phyloP scores from a whole-genome alignment of 495 filamentous ascomycete genomes.

The Annulohypoxylon nitens region DNA sequence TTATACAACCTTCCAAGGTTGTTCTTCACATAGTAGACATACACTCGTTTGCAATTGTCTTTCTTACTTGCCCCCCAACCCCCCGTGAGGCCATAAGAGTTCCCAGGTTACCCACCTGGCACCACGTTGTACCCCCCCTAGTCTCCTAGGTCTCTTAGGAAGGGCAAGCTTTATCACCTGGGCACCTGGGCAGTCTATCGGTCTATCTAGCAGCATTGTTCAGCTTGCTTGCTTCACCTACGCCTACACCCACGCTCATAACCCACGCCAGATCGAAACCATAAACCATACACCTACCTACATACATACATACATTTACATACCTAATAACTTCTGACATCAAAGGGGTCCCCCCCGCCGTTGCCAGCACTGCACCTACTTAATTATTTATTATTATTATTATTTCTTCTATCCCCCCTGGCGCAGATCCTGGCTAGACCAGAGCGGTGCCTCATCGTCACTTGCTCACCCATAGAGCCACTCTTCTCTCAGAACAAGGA shows the following conservation, averaged over 20 bases:
- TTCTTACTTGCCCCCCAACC: slow-evolving; percentile 9
- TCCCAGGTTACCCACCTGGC: slow-evolving; percentile 35
- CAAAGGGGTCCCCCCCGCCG: slow-evolving; percentile 37
- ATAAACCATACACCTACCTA: not conserved
- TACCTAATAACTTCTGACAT: slow-evolving; percentile 40
- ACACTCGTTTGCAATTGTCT: slow-evolving; percentile 44
- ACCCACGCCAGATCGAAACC: not conserved
- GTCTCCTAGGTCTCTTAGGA: slow-evolving; percentile 4
- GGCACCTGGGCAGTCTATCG: not conserved
- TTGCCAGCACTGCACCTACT: slow-evolving; percentile 27
- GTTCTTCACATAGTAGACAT: slow-evolving; percentile 16
- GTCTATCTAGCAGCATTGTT: slow-evolving; percentile 6
- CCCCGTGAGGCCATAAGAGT: slow-evolving; percentile 33
- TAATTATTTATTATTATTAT: not conserved
- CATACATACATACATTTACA: no score
- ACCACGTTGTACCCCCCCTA: slow-evolving; percentile 36
- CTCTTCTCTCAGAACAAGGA: slow-evolving; percentile 15
- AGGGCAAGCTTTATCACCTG: slow-evolving; percentile 1
- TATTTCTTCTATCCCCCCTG: slow-evolving; percentile 27
- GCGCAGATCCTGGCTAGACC: slow-evolving; percentile 48
- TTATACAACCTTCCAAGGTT: slow-evolving; percentile 17
- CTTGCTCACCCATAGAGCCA: slow-evolving; percentile 17
- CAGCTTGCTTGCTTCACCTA: slow-evolving; percentile 8
- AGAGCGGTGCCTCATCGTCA: slow-evolving; percentile 32
- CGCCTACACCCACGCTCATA: not conserved